Percentiles rank a stretch among this genome's conserved stretches.
Evolutionary conservation across 257 asterid genomes (phyloP).

Genomic region (Penstemon barbatus): DNA sequence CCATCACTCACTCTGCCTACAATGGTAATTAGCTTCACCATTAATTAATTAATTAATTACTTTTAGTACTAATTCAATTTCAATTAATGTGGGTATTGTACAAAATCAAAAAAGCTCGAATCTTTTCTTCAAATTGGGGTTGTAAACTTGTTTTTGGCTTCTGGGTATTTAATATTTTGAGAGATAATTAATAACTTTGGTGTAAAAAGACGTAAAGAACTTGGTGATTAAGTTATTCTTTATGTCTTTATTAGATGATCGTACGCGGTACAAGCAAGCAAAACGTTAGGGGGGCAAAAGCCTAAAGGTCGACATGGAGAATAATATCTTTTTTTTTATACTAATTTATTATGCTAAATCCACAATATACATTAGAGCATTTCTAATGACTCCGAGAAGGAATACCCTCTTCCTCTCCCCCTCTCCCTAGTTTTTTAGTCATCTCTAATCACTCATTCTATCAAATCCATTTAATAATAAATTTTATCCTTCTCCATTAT

Average conservation of each 20-base stretch:
- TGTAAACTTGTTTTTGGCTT: neutral
- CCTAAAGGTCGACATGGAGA: conserved; percentile 9
- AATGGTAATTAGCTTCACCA: conserved; percentile 52
- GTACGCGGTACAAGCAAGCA: conserved; percentile 32
- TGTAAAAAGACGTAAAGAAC: conserved; percentile 22
- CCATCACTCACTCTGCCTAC: conserved; percentile 65
- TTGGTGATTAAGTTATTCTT: conserved; percentile 48
- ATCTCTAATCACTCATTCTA: no score
- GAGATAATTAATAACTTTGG: neutral
- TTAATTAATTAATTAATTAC: neutral
- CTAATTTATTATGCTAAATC: neutral
- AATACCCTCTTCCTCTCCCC: no score
- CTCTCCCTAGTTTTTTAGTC: no score
- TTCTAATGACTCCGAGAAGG: no score
- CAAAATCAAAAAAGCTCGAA: no score
- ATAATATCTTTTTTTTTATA: neutral
- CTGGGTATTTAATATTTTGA: neutral
- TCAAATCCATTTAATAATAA: no score
- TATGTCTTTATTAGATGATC: conserved; percentile 26
- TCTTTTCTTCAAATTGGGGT: neutral
- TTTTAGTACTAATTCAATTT: neutral
- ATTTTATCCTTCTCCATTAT: no score
- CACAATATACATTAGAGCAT: no score
- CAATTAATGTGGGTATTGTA: no score
- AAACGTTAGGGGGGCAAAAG: conserved; percentile 25